Percentiles rank a stretch among this genome's conserved stretches.
phyloP scores from a whole-genome alignment of 2,329 filamentous ascomycete genomes.

The Fusarium sp. region DNA sequence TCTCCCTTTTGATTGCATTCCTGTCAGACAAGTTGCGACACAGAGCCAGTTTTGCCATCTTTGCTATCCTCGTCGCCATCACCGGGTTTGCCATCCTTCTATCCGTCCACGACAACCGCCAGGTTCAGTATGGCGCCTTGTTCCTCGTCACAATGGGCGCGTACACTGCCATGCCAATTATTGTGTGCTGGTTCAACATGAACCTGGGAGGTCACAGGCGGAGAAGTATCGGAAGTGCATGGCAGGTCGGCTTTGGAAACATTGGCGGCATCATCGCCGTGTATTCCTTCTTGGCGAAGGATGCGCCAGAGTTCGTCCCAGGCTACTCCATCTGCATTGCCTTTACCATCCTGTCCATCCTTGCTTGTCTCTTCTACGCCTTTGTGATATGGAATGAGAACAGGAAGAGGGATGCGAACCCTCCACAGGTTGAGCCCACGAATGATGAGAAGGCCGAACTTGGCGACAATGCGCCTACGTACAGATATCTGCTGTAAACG shows the following conservation, averaged over 20 bases:
- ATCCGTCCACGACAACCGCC: constrained; percentile 72
- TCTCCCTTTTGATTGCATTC: constrained; percentile 79
- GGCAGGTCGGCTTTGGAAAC: constrained; percentile 83
- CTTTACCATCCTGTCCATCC: constrained; percentile 75
- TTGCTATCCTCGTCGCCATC: constrained; percentile 75
- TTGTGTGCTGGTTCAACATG: constrained; percentile 86
- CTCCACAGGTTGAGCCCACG: constrained; percentile 58
- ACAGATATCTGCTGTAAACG: constrained; percentile 66
- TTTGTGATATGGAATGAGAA: constrained; percentile 70
- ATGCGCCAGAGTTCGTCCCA: constrained; percentile 74
- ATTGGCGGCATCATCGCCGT: constrained; percentile 83
- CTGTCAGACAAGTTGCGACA: constrained; percentile 78
- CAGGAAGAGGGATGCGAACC: constrained; percentile 62
- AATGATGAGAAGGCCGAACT: constrained; percentile 71
- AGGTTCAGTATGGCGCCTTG: constrained; percentile 79
- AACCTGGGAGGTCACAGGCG: constrained; percentile 79
- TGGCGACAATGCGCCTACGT: constrained; percentile 69
- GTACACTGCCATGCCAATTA: constrained; percentile 90
- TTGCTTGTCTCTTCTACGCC: constrained; percentile 70
- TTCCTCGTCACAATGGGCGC: constrained; percentile 84
- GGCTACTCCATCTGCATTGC: constrained; percentile 83
- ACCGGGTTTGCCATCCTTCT: constrained; percentile 81
- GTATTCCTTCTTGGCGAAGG: constrained; percentile 72
- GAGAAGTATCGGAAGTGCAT: constrained; percentile 76
- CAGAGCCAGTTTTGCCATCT: constrained; percentile 77